Conservation (phyloP, 352 stramenopile genomes). For the Phytopythium mirpurense region DNA sequence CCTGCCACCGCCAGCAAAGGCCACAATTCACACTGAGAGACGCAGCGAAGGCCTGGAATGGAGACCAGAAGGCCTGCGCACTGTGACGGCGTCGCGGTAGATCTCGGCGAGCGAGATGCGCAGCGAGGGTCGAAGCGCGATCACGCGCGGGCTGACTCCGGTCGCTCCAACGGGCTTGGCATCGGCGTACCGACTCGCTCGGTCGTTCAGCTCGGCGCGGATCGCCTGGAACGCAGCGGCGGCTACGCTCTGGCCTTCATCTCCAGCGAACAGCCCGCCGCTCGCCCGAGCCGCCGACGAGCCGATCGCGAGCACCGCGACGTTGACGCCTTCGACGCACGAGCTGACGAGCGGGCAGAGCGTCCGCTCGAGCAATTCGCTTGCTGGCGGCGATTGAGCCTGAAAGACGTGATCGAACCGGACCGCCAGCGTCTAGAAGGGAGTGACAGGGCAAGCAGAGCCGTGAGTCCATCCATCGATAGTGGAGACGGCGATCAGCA, state of each 20-base stretch:
- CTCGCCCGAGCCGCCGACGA: conserved; percentile 30
- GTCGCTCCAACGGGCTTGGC: neutral
- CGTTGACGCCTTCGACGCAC: conserved; percentile 50
- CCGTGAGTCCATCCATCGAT: no score
- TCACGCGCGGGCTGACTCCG: neutral
- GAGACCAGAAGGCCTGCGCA: neutral
- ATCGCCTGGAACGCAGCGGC: conserved; percentile 28
- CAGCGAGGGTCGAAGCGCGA: conserved; percentile 26
- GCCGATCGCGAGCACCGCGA: conserved; percentile 33
- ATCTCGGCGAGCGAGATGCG: conserved; percentile 45
- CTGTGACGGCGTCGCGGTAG: conserved; percentile 49
- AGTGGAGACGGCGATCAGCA: no score
- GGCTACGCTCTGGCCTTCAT: conserved; percentile 22
- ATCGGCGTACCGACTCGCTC: neutral
- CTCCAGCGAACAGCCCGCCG: conserved; percentile 31
- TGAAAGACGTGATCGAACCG: conserved; percentile 28
- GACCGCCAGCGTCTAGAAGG: neutral
- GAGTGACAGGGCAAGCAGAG: no score
- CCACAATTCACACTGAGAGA: no score
- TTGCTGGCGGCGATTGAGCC: conserved; percentile 18
- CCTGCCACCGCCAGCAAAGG: no score
- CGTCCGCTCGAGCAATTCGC: conserved; percentile 40
- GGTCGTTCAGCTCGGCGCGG: conserved; percentile 6
- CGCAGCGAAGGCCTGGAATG: no score
- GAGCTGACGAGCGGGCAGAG: conserved; percentile 33